These are phyloP conservation scores for Oryza australiensis DNA, from an alignment of 176 grass and related monocot species.

Conservation along the genomic window DNA sequence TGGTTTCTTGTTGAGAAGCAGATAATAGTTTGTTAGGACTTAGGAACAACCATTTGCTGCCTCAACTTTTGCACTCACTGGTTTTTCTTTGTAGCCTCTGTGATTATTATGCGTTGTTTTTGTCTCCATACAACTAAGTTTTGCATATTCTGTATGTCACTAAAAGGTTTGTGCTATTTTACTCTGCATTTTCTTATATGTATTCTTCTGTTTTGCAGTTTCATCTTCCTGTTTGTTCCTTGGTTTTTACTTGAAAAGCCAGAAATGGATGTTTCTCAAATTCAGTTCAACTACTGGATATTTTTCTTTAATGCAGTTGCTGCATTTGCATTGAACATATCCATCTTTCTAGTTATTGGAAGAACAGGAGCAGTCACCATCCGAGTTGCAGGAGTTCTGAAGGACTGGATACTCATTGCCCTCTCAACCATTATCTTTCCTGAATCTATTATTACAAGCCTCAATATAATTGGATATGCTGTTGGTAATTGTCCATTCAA, in stretches of 20 bases:
- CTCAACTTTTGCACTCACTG: neutral
- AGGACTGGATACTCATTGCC: slow-evolving; percentile 99
- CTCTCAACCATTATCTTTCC: slow-evolving; percentile 98
- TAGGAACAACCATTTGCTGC: slow-evolving; percentile 1
- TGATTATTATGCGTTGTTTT: slow-evolving; percentile 5
- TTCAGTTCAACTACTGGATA: slow-evolving; percentile 94
- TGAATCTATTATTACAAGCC: slow-evolving; percentile 90
- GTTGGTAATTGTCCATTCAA: slow-evolving; percentile 63
- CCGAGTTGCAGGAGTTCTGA: slow-evolving; percentile 95
- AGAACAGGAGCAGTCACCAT: slow-evolving; percentile 99
- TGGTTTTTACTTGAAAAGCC: slow-evolving; percentile 98
- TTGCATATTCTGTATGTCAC: slow-evolving; percentile 6
- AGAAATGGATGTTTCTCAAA: slow-evolving; percentile 81
- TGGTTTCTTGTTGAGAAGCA: neutral
- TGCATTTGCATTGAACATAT: slow-evolving; percentile 98
- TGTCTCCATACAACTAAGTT: neutral
- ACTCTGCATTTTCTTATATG: slow-evolving; percentile 3
- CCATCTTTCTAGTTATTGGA: slow-evolving; percentile 98
- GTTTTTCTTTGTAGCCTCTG: neutral
- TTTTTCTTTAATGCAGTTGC: slow-evolving; percentile 92
- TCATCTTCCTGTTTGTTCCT: slow-evolving; percentile 91
- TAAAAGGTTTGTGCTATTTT: slow-evolving; percentile 2
- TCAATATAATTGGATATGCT: slow-evolving; percentile 98
- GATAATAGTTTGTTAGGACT: neutral
- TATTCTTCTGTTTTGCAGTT: slow-evolving; percentile 63